These are phyloP conservation scores for Psilocybe subaeruginosa DNA, from an alignment of 768 basidiomycete species.

Conservation along the genomic window DNA sequence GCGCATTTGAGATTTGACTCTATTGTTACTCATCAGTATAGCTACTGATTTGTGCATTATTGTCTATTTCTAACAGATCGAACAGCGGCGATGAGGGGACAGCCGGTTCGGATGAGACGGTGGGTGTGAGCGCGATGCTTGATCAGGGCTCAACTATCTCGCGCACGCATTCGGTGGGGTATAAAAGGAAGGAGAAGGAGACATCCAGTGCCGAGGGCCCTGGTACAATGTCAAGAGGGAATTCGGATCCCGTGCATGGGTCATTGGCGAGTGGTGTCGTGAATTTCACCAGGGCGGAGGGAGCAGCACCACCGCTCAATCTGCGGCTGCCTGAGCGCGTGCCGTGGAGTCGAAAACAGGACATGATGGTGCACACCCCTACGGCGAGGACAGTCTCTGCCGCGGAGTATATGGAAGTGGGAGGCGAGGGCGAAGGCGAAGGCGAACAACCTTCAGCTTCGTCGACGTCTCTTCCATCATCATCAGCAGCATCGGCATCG, in stretches of 20 bases:
- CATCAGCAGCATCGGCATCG: background rate
- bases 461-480: background rate
- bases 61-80: no score
- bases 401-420: background rate
- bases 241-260: background rate
- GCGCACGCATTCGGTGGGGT: constrained; percentile 23
- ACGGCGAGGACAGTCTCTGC: background rate
- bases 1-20: no score
- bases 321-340: background rate
- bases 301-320: background rate
- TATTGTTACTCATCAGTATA: no score
- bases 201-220: background rate
- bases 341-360: background rate
- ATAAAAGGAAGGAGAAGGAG: background rate
- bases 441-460: background rate
- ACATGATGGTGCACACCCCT: background rate
- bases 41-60: no score
- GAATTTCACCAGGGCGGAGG: background rate
- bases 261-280: background rate
- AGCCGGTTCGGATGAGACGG: background rate
- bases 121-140: background rate
- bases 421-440: background rate
- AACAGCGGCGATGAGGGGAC: background rate
- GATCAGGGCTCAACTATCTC: constrained; percentile 10
- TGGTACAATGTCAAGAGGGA: background rate